Conservation (phyloP, 1,284 basidiomycete genomes). For the Xerocomus amazonicus region DNA sequence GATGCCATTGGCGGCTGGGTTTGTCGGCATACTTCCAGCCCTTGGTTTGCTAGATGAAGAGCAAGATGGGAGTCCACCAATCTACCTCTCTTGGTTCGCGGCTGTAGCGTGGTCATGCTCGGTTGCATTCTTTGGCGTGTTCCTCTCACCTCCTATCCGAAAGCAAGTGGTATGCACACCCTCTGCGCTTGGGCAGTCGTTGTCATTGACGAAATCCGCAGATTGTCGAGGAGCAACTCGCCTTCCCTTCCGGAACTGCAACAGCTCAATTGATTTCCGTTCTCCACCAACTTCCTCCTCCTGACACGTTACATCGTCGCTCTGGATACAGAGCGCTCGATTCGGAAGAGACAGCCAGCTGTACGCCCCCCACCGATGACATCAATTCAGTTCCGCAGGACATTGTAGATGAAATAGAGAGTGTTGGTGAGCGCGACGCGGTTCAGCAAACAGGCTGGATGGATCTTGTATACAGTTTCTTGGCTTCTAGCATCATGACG, state of each 20-base stretch:
- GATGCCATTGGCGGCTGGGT: constrained; percentile 92
- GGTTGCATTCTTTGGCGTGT: constrained; percentile 93
- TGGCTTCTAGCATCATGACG: constrained; percentile 66
- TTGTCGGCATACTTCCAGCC: constrained; percentile 94
- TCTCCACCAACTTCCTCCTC: constrained; percentile 74
- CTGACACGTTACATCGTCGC: constrained; percentile 53
- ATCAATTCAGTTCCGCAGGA: constrained; percentile 1
- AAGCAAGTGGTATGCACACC: constrained; percentile 76
- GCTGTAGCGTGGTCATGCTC: constrained; percentile 83
- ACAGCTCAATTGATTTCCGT: constrained; percentile 94
- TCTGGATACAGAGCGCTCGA: constrained; percentile 50
- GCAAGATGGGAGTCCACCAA: constrained; percentile 74
- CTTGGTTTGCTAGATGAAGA: constrained; percentile 73
- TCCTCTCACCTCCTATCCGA: constrained; percentile 89
- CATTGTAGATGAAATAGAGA: constrained; percentile 13
- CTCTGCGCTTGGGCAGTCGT: not conserved
- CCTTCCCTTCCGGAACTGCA: constrained; percentile 95
- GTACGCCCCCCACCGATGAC: constrained; percentile 1
- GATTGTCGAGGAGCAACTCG: constrained; percentile 91
- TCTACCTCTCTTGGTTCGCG: constrained; percentile 68
- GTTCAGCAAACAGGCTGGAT: constrained; percentile 67
- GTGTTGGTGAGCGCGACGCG: constrained; percentile 39
- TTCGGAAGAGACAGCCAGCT: constrained; percentile 30
- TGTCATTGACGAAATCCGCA: constrained; percentile 29
- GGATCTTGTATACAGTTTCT: constrained; percentile 73